Evolutionary conservation across 176 grass and related monocot genomes (phyloP).

Genomic region (Lolium perenne): DNA sequence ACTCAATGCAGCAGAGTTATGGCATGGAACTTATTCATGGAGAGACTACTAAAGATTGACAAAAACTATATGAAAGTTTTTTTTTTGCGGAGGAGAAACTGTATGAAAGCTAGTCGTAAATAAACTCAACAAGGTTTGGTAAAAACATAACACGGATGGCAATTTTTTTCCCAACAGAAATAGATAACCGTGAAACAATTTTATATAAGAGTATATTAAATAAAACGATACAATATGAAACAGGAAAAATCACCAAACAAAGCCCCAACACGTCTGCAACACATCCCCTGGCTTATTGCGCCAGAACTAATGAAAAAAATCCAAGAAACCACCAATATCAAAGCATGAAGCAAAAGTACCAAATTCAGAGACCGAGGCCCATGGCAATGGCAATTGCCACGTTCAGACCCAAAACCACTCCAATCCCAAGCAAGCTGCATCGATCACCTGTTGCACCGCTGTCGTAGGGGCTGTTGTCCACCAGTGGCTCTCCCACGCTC

Average conservation of each 20-base stretch:
- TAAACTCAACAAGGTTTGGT: not conserved
- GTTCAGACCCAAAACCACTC: slow-evolving; percentile 28
- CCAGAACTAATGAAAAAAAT: slow-evolving; percentile 23
- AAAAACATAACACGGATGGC: not conserved
- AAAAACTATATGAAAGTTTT: too few species aligned
- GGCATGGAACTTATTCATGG: too few species aligned
- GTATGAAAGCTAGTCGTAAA: not conserved
- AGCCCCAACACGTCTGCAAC: slow-evolving; percentile 4
- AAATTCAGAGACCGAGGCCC: slow-evolving; percentile 37
- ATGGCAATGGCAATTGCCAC: slow-evolving; percentile 24
- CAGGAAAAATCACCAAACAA: slow-evolving; percentile 21
- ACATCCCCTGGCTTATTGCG: slow-evolving; percentile 40
- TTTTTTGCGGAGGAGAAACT: too few species aligned
- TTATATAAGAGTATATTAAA: slow-evolving; percentile 2
- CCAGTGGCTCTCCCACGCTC: slow-evolving; percentile 63
- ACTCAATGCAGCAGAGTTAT: too few species aligned
- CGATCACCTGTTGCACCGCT: slow-evolving; percentile 45
- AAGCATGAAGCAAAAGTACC: not conserved
- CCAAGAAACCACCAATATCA: not conserved
- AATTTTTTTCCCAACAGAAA: not conserved
- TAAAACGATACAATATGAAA: not conserved
- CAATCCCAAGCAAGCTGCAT: slow-evolving; percentile 19
- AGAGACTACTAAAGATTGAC: too few species aligned
- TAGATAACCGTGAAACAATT: not conserved
- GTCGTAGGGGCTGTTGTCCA: slow-evolving; percentile 93